Conservation (phyloP, 352 stramenopile genomes). For the Pythium sp. region DNA sequence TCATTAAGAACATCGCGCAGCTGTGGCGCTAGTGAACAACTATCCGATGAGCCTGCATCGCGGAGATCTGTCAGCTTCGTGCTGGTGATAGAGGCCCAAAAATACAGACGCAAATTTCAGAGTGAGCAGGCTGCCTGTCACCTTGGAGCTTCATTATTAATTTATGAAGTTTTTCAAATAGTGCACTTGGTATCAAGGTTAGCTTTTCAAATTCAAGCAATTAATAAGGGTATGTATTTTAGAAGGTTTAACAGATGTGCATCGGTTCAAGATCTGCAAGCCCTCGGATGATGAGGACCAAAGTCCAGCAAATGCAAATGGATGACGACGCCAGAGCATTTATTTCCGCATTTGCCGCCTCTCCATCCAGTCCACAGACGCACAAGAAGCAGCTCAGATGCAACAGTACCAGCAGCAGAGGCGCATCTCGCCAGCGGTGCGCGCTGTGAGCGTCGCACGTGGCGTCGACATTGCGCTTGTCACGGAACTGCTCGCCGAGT, state of each 20-base stretch:
- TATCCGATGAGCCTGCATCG: too few species aligned
- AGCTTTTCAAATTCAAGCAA: neutral
- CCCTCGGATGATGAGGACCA: neutral
- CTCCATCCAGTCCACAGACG: neutral
- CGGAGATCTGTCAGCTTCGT: too few species aligned
- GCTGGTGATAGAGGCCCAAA: too few species aligned
- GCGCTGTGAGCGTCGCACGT: constrained; percentile 38
- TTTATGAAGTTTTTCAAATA: neutral
- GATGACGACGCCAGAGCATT: neutral
- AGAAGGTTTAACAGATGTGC: neutral
- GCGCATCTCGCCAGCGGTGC: constrained; percentile 40
- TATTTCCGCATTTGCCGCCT: neutral
- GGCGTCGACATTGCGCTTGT: constrained; percentile 41
- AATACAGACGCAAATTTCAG: neutral
- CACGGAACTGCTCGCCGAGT: constrained; percentile 39
- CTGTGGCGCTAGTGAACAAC: too few species aligned
- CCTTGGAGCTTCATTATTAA: neutral
- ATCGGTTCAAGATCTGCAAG: constrained; percentile 1
- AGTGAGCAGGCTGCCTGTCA: neutral
- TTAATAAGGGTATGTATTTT: neutral
- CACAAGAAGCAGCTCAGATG: neutral
- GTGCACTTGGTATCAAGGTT: neutral
- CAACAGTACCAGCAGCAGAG: neutral
- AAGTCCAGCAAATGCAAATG: neutral
- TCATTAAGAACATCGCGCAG: too few species aligned